Base-by-base conservation (phyloP, 106 monocot species). In the Dioscorea dumetorum region DNA sequence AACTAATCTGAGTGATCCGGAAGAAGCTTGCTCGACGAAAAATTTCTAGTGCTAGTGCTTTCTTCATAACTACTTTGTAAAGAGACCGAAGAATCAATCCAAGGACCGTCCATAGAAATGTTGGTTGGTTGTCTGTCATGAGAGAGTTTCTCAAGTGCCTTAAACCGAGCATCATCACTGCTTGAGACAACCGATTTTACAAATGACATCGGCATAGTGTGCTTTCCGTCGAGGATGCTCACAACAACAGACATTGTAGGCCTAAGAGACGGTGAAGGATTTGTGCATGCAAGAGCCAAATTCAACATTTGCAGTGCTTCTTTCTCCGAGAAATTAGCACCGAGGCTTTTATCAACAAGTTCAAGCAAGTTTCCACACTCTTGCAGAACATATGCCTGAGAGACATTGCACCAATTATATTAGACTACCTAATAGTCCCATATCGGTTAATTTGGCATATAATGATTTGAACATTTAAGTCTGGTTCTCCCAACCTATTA, bases 181-280 rank as follows among this genome's bases (percentile, higher is more conserved):
- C 22, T 50, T 19, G 50, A 24, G 66, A 8, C 49, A 2, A 13
- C 14, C 0, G 16, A 50, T 21, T 50, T 22, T 11, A 50, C 22
- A 41, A 12, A 19, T 17, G 49, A 18, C 17, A 48, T 41, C 12
- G 19, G 6, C 19, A 68, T 8, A 9, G 68, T 24, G 23, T 14
- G 28, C 66, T 61, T 24, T 14, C 49, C 48, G 21, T 71, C 64
- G 18, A 76, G 76, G 51, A 76, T 78, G 50, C 41, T 67, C n/a
- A 70, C 69, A 22, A 70, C 63, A 5, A 35, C 19, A 20, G 76
- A 70, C 76, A 76, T 76, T 41, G 35, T 14, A 4, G 76, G 76
- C 49, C 76, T 33, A 5, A 69, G 69, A 51, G 76, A 57, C 19
- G 76, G 76, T 4, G 69, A 76, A 23, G 48, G 21, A 50, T 52